A percentile compares a stretch with the other conserved stretches of the same genome.
phyloP scores from a whole-genome alignment of 2,329 filamentous ascomycete genomes.

The Trichoderma sp. region DNA sequence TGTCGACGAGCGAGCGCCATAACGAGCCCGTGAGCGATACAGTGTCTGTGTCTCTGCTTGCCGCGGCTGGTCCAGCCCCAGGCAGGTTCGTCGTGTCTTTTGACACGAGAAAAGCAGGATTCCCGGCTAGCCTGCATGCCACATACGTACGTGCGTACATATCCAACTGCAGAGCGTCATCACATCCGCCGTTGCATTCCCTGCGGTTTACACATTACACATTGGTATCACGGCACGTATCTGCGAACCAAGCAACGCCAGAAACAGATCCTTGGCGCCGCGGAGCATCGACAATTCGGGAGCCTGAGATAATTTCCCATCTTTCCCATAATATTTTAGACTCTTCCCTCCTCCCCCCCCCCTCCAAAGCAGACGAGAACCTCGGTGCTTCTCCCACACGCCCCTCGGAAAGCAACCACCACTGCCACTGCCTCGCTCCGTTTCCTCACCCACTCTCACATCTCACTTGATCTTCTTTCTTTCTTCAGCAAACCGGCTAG shows the following conservation, averaged over 20 bases:
- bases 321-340: slow-evolving; percentile 18
- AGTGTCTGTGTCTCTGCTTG: not conserved
- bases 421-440: not conserved
- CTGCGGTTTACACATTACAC: slow-evolving; percentile 1
- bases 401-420: not conserved
- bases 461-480: not conserved
- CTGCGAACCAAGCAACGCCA: slow-evolving; percentile 1
- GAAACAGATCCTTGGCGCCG: slow-evolving; percentile 15
- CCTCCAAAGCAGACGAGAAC: not conserved
- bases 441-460: not conserved
- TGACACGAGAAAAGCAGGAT: not conserved
- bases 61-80: not conserved
- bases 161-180: slow-evolving; percentile 3
- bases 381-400: slow-evolving; percentile 1
- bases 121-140: slow-evolving; percentile 6
- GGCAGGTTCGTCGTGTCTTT: not conserved
- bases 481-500: slow-evolving; percentile 12
- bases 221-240: slow-evolving; percentile 12
- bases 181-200: slow-evolving; percentile 10
- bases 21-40: not conserved
- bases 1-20: not conserved
- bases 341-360: slow-evolving; percentile 5
- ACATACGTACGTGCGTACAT: slow-evolving; percentile 3
- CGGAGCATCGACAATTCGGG: slow-evolving; percentile 13
- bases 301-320: slow-evolving; percentile 16